Conservation (phyloP, 2,329 filamentous ascomycete genomes). For the Phaeosphaeria sp. region DNA sequence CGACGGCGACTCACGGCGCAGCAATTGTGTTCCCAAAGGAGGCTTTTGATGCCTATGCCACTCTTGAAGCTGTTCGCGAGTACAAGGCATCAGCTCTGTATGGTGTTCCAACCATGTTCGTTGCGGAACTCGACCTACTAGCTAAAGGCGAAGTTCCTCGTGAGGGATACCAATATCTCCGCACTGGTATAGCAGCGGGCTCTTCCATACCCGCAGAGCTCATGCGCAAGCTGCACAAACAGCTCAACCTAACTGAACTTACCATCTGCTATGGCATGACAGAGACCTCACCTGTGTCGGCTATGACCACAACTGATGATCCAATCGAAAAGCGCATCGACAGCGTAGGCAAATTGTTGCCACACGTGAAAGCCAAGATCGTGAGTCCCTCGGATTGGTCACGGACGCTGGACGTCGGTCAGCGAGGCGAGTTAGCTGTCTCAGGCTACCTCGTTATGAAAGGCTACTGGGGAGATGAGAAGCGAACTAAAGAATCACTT, state of each 20-base stretch:
- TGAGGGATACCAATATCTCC: conserved; percentile 67
- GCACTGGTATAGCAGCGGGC: conserved; percentile 92
- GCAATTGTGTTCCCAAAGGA: conserved; percentile 85
- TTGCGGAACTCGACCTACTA: conserved; percentile 82
- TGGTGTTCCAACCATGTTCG: conserved; percentile 94
- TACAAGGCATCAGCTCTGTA: conserved; percentile 75
- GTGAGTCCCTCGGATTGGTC: conserved; percentile 71
- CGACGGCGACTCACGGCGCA: conserved; percentile 82
- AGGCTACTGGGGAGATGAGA: conserved; percentile 82
- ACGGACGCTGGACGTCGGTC: conserved; percentile 66
- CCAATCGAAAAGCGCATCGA: conserved; percentile 74
- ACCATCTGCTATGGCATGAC: conserved; percentile 98
- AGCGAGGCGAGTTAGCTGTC: conserved; percentile 81
- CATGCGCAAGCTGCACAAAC: conserved; percentile 76
- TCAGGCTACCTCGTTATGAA: conserved; percentile 89
- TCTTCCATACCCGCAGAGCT: conserved; percentile 82
- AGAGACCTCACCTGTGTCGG: conserved; percentile 76
- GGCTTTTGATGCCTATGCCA: conserved; percentile 80
- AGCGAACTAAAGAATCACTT: conserved; percentile 72
- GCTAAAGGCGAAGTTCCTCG: conserved; percentile 54
- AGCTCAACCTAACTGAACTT: conserved; percentile 78
- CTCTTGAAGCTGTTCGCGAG: conserved; percentile 69
- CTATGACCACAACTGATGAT: conserved; percentile 83
- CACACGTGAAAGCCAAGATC: conserved; percentile 80
- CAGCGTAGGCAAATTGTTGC: conserved; percentile 80